Evolutionary conservation across 495 filamentous ascomycete species (phyloP), one percentile per base, ranked within the genome.

Genomic region (Xylaria acuta): DNA sequence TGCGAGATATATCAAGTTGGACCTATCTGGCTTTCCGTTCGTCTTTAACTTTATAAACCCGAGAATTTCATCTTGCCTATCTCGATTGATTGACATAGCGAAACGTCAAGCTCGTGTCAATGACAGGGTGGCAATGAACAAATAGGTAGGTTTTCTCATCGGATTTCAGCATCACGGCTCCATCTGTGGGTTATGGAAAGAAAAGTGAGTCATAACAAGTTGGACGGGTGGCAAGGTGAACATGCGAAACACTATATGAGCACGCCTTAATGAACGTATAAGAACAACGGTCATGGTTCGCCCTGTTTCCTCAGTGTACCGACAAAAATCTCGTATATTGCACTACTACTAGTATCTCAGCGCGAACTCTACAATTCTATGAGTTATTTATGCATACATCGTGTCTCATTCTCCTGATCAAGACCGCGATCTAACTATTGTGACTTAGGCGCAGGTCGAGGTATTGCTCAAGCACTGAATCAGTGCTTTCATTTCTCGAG

Each of bases 381-480:
- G 8, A 16, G 3, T 27, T 56, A 67, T 11, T 1, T 65, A 64
- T 30, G 45, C 12, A 63, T 63, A 43, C 2, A 41, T 3, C 3
- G 8, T 63, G n/a, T 7, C n/a, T 63, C n/a, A 43, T 16, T 16
- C 34, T 14, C 5, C 43, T 18, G 0, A 27, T 12, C n/a, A 14
- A 63, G 36, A 43, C n/a, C 14, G 27, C 43, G 11, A 60, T 49
- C 54, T 70, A 64, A 47, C 18, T 25, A 64, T 64, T 64, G 27
- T 40, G 36, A 54, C 45, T 67, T n/a, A 72, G n/a, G 14, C 70
- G 63, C 14, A 72, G 30, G 59, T 68, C 70, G 5, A 72, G 64
- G 54, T 72, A 72, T 40, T 64, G 49, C 11, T 25, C 70, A n/a
- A 72, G 70, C 41, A 72, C 70, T 5, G 70, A 72, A 27, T 68